These are phyloP conservation scores for Cerrena zonata DNA, from an alignment of 1,284 basidiomycete species.

Conservation along the genomic window DNA sequence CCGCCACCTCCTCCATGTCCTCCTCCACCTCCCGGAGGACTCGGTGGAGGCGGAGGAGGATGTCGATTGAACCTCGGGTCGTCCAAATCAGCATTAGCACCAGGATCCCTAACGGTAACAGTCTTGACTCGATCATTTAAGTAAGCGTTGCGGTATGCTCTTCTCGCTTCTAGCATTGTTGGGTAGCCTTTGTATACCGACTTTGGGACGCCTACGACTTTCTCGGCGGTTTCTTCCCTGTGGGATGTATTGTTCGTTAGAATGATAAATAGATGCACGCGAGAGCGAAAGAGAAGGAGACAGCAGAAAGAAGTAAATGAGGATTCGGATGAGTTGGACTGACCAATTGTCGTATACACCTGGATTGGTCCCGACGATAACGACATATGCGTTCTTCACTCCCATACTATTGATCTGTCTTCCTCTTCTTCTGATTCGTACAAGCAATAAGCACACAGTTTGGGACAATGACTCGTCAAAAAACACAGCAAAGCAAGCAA, in stretches of 20 bases:
- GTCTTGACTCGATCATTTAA: conserved; percentile 18
- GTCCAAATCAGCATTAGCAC: not conserved
- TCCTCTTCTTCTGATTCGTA: no score
- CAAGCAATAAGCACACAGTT: no score
- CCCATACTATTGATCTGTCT: no score
- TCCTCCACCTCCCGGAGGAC: no score
- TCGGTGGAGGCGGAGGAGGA: conserved; percentile 1
- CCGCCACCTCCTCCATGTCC: no score
- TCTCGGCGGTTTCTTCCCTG: conserved; percentile 41
- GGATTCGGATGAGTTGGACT: conserved; percentile 15
- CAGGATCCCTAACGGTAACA: conserved; percentile 7
- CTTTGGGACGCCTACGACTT: conserved; percentile 37
- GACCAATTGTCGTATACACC: conserved; percentile 46
- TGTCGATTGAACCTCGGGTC: not conserved
- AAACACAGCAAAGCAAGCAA: no score
- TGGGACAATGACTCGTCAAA: no score
- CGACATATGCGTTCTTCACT: conserved; percentile 42
- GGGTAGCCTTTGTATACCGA: conserved; percentile 38
- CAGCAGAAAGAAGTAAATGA: no score
- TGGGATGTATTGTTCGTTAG: no score
- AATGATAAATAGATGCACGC: no score
- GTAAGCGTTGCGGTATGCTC: conserved; percentile 21
- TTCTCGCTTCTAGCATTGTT: conserved; percentile 36
- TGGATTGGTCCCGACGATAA: conserved; percentile 38
- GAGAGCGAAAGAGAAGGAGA: no score